Evolutionary conservation across 192 early-diverging fungal species (phyloP).

Genomic region (Backusella liffmaniae): DNA sequence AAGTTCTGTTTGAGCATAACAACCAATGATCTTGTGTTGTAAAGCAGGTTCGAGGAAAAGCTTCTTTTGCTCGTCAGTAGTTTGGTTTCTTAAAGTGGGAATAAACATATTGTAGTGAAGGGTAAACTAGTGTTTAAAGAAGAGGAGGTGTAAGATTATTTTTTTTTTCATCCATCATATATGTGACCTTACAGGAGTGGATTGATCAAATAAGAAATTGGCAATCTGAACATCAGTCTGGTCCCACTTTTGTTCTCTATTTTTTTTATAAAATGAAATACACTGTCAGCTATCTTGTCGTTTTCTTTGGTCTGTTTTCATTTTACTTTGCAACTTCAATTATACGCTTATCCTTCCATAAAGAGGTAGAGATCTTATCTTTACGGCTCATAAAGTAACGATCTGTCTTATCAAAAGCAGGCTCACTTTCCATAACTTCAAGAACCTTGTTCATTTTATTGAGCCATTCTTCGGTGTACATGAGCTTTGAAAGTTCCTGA

Average conservation of each 20-base stretch:
- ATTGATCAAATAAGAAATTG: conserved; percentile 57
- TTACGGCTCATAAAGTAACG: conserved; percentile 70
- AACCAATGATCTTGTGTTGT: conserved; percentile 78
- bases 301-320: not conserved
- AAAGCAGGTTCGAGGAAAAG: conserved; percentile 72
- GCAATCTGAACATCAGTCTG: conserved; percentile 49
- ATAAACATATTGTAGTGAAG: conserved; percentile 85
- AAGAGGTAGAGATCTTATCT: conserved; percentile 62
- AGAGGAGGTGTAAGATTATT: not conserved
- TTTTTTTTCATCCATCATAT: not conserved
- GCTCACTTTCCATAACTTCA: conserved; percentile 62
- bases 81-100: conserved; percentile 73
- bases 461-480: conserved; percentile 67
- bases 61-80: conserved; percentile 74
- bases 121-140: conserved; percentile 45
- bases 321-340: conserved; percentile 58
- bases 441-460: conserved; percentile 55
- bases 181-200: conserved; percentile 45
- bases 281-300: not conserved
- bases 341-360: conserved; percentile 60
- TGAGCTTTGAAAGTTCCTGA: conserved; percentile 61
- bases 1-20: conserved; percentile 82
- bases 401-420: conserved; percentile 68
- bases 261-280: not conserved
- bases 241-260: conserved; percentile 56